A percentile compares a stretch with the other conserved stretches of the same genome.
phyloP scores from a whole-genome alignment of 352 stramenopile genomes.

The Thalassiosira hispida region DNA sequence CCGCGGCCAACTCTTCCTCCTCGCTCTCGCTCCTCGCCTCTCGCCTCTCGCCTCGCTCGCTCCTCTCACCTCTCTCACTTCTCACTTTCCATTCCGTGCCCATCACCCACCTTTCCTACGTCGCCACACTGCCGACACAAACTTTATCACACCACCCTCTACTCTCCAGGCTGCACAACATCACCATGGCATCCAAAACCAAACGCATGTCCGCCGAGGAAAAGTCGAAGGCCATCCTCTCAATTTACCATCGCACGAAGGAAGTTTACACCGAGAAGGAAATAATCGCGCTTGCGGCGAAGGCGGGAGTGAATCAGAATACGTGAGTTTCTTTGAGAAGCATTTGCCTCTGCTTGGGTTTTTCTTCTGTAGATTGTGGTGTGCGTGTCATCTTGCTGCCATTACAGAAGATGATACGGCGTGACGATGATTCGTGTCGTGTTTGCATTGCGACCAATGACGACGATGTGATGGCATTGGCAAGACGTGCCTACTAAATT shows the following conservation, averaged over 20 bases:
- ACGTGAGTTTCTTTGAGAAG: constrained; percentile 44
- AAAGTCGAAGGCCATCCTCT: constrained; percentile 78
- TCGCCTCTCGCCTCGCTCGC: no score
- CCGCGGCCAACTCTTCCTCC: no score
- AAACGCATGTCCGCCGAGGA: constrained; percentile 84
- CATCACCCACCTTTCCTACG: no score
- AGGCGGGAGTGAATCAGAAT: constrained; percentile 80
- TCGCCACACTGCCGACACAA: no score
- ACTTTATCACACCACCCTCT: no score
- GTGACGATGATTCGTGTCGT: not conserved
- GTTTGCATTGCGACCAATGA: constrained; percentile 15
- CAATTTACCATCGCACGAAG: constrained; percentile 79
- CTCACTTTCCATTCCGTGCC: no score
- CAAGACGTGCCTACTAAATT: not conserved
- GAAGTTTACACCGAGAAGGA: constrained; percentile 85
- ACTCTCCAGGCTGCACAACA: not conserved
- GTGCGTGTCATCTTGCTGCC: not conserved
- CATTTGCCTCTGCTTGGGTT: not conserved
- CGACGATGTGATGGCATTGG: no score
- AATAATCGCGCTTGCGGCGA: constrained; percentile 71
- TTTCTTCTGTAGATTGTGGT: not conserved
- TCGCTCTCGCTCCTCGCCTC: no score
- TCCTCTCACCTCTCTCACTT: no score
- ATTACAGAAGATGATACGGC: not conserved
- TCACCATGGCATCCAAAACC: constrained; percentile 31